Evolutionary conservation across 1,284 basidiomycete species (phyloP), one percentile per base, ranked within the genome.

Genomic region (Porodaedalea pini): DNA sequence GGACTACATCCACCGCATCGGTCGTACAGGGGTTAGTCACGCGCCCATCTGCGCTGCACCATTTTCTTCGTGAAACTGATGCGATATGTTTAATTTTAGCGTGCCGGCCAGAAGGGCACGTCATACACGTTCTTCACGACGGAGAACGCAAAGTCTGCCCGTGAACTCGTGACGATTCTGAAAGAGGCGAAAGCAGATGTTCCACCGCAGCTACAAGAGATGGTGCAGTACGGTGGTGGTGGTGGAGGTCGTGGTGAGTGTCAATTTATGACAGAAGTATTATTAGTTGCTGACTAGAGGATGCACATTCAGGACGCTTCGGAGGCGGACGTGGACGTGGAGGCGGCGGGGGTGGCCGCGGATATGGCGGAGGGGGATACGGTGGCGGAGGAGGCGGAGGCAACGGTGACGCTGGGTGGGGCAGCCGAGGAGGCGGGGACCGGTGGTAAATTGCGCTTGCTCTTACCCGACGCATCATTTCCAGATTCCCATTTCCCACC

Each of bases 41-140:
- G 44, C 25, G 44, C 44, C 47, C 17, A 21, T 43, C 54, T 17
- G n/a, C 44, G 8, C 44, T 13, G 13, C 32, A 34, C 6, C 32
- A 34, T 13, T 34, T 6, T 47, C 44, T 6, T 13, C 13, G 32
- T 34, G 32, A 34, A 15, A 13, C 44, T 47, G 15, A 47, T 17
- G 29, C n/a, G 15, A 15, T 43, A 37, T 51, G 7, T 43, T 50
- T 49, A 21, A 62, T 48, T 60, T 37, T 63, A 91, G 89, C 90
- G 91, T 71, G 92, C 90, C 58, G 93, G 92, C 53, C 84, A 88
- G 78, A 94, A 83, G 71, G 93, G 94, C 65, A 90, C 86, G 34
- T 93, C 94, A 3, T 97, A 92, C 76, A 98, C 94, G 10, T 98
- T 96, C 81, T 96, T 99, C 76, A 95, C 92, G 56, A 89, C 89